Base-by-base conservation (phyloP, 2,329 filamentous ascomycete genomes). In the Penicillium janthinellum region DNA sequence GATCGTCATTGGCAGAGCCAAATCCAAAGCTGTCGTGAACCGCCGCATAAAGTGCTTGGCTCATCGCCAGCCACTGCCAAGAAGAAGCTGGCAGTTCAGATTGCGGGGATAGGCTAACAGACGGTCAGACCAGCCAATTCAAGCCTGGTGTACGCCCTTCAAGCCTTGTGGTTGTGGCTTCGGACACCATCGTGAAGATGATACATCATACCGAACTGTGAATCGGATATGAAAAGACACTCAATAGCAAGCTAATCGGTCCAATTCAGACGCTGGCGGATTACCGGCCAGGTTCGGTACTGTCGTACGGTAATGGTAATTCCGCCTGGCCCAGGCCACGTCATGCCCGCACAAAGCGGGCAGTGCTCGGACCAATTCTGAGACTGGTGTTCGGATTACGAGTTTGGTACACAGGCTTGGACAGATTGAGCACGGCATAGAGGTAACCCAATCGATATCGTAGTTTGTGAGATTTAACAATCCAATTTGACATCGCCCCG, bases 271-370 rank as follows among this genome's bases (percentile, higher is more conserved):
- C 5, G 25, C 25, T 10, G 48, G 35, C 22, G n/a, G 49, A 10
- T 25, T 25, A 22, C n/a, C 12, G 48, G 11, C 17, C 49, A 28
- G 15, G 34, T 12, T 28, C 11, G 15, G 50, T 60, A 53, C 52
- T 8, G 15, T 49, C 31, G 48, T 57, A 58, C 35, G 41, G 62
- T 64, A 64, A 42, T 31, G 35, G 48, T 63, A 63, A 61, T 50
- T 57, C 42, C 28, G 51, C 44, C 39, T 34, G 54, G 4, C 47
- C 22, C 47, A 56, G 44, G 63, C 58, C 63, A 51, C 61, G 63
- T 63, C 61, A 64, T 61, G 55, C 34, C 37, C 20, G 52, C 42
- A 38, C 42, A 35, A 48, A 47, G 35, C 54, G 55, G 48, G 49
- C 11, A 57, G 45, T 58, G 58, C 62, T 64, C 49, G 56, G 50